These are phyloP conservation scores for Umbelopsis vinacea DNA, from an alignment of 192 early-diverging fungal genomes.

Conservation along the genomic window DNA sequence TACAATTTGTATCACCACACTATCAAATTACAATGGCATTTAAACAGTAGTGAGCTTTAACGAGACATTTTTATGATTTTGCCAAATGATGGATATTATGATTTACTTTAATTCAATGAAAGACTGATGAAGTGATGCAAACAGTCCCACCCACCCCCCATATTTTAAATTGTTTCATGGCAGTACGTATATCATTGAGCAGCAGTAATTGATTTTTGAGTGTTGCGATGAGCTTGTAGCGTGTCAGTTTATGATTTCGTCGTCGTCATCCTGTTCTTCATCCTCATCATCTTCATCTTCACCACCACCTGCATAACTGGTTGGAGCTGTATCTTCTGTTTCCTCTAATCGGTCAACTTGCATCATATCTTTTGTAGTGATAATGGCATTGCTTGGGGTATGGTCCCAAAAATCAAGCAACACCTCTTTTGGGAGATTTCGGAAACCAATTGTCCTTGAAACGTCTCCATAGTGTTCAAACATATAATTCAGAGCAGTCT, in stretches of 20 bases:
- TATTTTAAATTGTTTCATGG: neutral
- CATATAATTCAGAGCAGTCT: slow-evolving; percentile 57
- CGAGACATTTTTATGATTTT: too few species aligned
- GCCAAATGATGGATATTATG: too few species aligned
- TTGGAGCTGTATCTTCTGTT: slow-evolving; percentile 1
- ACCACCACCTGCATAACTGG: neutral
- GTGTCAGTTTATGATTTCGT: neutral
- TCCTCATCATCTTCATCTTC: slow-evolving; percentile 10
- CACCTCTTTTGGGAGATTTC: slow-evolving; percentile 52
- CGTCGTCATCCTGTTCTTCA: slow-evolving; percentile 3
- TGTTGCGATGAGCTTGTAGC: neutral
- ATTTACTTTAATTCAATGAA: neutral
- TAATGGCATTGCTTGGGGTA: slow-evolving; percentile 46
- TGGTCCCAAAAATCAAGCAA: slow-evolving; percentile 65
- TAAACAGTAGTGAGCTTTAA: too few species aligned
- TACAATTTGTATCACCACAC: too few species aligned
- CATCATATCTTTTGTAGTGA: slow-evolving; percentile 25
- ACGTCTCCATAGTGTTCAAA: slow-evolving; percentile 65
- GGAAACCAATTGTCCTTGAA: slow-evolving; percentile 57
- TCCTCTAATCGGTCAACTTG: slow-evolving; percentile 10
- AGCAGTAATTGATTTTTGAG: neutral
- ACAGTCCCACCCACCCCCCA: too few species aligned
- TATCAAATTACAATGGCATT: too few species aligned
- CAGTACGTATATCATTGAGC: neutral
- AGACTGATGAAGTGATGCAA: neutral